Base-by-base conservation (phyloP, 202 grass and related monocot species). In the Dendrocalamus latiflorus region DNA sequence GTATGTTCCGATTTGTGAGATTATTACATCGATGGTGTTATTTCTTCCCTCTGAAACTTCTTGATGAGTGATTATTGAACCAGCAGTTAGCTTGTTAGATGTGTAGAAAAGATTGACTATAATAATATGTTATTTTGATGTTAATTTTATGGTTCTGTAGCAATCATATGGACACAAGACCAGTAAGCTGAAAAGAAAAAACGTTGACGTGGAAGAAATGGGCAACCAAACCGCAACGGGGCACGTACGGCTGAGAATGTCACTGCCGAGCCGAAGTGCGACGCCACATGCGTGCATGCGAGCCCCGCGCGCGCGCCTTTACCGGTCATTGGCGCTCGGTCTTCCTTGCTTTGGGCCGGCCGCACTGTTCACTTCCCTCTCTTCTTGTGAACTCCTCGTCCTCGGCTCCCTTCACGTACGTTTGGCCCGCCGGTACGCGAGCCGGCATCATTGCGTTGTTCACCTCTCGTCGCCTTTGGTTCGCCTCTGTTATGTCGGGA, bases 291-390 rank as follows among this genome's bases (percentile, higher is more conserved):
- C 34, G 33, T 12, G 79, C 28, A 8, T 17, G 16, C 48, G 48
- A n/a, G n/a, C n/a, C n/a, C n/a, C n/a, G 30, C 33, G 4, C 51
- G 38, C 17, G 57, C 68, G 50, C 62, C 42, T 81, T 65, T 42
- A 78, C 20, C 55, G 74, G 72, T 30, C 6, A 25, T 9, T 49
- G 74, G 74, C n/a, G 20, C 65, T 58, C 18, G 65, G 45, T n/a
- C n/a, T n/a, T n/a, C 65, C 82, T 16, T 15, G 7, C 22, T 10
- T 30, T 62, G 47, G 37, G 44, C 55, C 15, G 64, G 55, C 0
- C 63, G 16, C 54, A 72, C 82, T 77, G 82, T 81, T 81, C 71
- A 72, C 56, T 89, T 85, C 71, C 87, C 82, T 85, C 47, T 38
- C 64, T 6, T 70, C 55, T 60, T 77, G 34, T 76, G n/a, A 25